Percentiles rank a stretch among this genome's conserved stretches.
These are phyloP conservation scores for Lactuca saligna DNA, from an alignment of 129 eudicot species.

Conservation along the genomic window DNA sequence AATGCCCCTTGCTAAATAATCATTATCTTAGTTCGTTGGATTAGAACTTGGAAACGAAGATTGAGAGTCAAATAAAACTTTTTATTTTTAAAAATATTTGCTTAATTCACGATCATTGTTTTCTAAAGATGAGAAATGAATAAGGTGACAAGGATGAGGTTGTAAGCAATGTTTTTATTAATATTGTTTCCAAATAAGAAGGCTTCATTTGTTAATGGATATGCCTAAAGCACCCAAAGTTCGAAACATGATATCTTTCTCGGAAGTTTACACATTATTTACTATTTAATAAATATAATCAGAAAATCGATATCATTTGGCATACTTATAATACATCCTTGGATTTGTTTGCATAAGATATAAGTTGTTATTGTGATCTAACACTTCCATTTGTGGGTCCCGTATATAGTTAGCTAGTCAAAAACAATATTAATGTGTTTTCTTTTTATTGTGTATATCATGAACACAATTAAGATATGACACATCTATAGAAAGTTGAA, in stretches of 20 bases:
- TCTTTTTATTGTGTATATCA: too few species aligned
- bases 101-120: conserved; percentile 2
- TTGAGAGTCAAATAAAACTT: too few species aligned
- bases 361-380: conserved; percentile 12
- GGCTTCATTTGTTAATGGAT: conserved; percentile 91
- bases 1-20: too few species aligned
- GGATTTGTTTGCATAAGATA: background rate
- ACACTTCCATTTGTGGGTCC: conserved; percentile 10
- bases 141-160: conserved; percentile 63
- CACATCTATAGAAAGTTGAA: too few species aligned
- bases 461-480: too few species aligned
- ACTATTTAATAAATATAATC: background rate
- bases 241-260: conserved; percentile 92
- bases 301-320: background rate
- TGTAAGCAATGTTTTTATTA: conserved; percentile 17
- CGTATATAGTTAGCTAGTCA: conserved; percentile 9
- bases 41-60: too few species aligned
- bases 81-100: too few species aligned
- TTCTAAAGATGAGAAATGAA: conserved; percentile 59
- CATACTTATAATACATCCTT: background rate
- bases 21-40: too few species aligned
- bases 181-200: conserved; percentile 48
- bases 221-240: conserved; percentile 95
- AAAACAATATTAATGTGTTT: background rate
- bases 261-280: conserved; percentile 45